These are phyloP conservation scores for Chlorella ohadii DNA, from an alignment of 139 green algal genomes.

Conservation along the genomic window DNA sequence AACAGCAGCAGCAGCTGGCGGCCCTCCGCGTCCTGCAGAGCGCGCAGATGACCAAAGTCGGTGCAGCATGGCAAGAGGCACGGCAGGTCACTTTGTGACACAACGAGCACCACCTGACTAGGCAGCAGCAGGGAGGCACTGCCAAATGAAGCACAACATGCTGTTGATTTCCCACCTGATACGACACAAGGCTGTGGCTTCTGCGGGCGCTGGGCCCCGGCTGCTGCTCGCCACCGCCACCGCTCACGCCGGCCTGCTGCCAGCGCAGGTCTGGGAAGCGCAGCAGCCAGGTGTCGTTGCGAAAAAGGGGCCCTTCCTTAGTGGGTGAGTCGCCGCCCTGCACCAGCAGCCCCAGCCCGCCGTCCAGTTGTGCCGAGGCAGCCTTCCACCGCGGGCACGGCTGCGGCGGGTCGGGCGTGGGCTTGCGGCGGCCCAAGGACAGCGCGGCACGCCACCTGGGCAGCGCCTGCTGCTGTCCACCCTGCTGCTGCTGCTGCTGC, in stretches of 20 bases:
- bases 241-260: neutral
- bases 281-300: constrained; percentile 21
- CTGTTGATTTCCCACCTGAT: neutral
- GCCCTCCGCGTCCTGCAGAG: neutral
- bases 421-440: neutral
- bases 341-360: constrained; percentile 24
- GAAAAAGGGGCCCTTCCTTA: neutral
- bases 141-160: no score
- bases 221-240: neutral
- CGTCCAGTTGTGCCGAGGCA: neutral
- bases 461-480: neutral
- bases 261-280: neutral
- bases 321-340: constrained; percentile 14
- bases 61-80: no score
- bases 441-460: neutral
- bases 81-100: no score
- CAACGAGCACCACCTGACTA: no score
- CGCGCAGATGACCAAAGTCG: neutral
- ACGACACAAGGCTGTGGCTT: constrained; percentile 8
- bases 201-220: neutral
- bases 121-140: no score
- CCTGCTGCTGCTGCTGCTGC: neutral
- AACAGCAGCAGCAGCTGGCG: constrained; percentile 22
- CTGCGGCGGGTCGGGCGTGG: neutral
- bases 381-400: constrained; percentile 32